phyloP scores from a whole-genome alignment of 2,329 filamentous ascomycete genomes.

The Myriosclerotinia curreyana region DNA sequence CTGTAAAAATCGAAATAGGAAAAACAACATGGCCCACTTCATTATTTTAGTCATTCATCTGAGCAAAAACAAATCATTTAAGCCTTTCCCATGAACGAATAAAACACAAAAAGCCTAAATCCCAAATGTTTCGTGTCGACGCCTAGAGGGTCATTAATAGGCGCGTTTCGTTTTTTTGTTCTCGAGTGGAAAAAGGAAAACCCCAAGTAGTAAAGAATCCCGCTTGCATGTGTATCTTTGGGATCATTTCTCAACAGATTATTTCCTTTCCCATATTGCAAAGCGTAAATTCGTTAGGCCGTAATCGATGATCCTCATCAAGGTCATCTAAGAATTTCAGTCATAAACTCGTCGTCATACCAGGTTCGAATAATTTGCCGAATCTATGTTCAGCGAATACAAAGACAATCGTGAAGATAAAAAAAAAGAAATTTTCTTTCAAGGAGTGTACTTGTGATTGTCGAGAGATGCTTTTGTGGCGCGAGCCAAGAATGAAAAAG shows the following conservation, averaged over 20 bases:
- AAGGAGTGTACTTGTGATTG: slow-evolving; percentile 37
- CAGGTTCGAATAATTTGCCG: slow-evolving; percentile 41
- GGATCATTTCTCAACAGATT: slow-evolving; percentile 29
- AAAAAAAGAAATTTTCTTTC: slow-evolving; percentile 35
- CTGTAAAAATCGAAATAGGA: slow-evolving; percentile 6
- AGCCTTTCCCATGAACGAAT: slow-evolving; percentile 21
- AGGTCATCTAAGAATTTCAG: slow-evolving; percentile 36
- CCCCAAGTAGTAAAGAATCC: slow-evolving; percentile 18
- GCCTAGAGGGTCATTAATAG: slow-evolving; percentile 38
- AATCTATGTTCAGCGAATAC: slow-evolving; percentile 43
- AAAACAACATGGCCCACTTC: slow-evolving; percentile 7
- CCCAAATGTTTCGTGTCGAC: slow-evolving; percentile 23
- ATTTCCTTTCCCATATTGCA: slow-evolving; percentile 30
- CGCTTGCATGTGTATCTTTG: slow-evolving; percentile 37
- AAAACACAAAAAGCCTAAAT: slow-evolving; percentile 9
- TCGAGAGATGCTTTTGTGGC: slow-evolving; percentile 35
- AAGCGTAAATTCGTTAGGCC: slow-evolving; percentile 32
- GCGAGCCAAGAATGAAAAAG: slow-evolving; percentile 27
- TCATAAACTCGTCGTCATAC: slow-evolving; percentile 44
- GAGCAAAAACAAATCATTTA: slow-evolving; percentile 23
- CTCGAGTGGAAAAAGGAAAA: slow-evolving; percentile 20
- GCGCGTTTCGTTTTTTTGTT: slow-evolving; percentile 28
- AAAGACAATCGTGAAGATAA: slow-evolving; percentile 39
- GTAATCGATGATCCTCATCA: slow-evolving; percentile 25
- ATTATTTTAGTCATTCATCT: slow-evolving; percentile 18